Conservation (phyloP, 495 filamentous ascomycete species). For the Xylaria cubensis region DNA sequence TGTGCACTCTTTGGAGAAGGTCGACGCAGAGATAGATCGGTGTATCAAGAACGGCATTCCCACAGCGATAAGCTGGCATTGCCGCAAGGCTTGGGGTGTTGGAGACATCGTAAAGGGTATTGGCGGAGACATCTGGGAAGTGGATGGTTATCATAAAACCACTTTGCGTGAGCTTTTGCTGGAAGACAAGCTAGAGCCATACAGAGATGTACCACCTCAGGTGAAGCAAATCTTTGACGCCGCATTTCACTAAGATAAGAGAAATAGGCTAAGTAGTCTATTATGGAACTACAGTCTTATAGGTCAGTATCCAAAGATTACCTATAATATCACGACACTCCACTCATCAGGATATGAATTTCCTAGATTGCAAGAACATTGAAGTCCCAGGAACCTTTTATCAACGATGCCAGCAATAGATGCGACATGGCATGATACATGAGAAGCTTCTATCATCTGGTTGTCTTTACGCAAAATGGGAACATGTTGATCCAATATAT, state of each 20-base stretch:
- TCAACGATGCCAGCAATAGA: not conserved
- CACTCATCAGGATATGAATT: not conserved
- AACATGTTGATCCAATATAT: not conserved
- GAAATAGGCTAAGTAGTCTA: not conserved
- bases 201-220: conserved; percentile 31
- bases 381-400: not conserved
- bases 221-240: conserved; percentile 23
- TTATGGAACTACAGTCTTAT: not conserved
- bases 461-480: not conserved
- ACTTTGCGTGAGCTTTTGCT: conserved; percentile 32
- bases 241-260: conserved; percentile 26
- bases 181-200: conserved; percentile 30
- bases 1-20: conserved; percentile 33
- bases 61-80: conserved; percentile 30
- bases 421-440: not conserved
- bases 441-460: not conserved
- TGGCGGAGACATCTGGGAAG: conserved; percentile 36
- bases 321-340: not conserved
- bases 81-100: conserved; percentile 33
- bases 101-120: conserved; percentile 26
- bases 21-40: conserved; percentile 29
- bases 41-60: conserved; percentile 23
- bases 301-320: not conserved
- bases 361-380: not conserved
- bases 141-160: conserved; percentile 34